phyloP scores from a whole-genome alignment of 768 basidiomycete species.

The Fomitopsis pulvina region DNA sequence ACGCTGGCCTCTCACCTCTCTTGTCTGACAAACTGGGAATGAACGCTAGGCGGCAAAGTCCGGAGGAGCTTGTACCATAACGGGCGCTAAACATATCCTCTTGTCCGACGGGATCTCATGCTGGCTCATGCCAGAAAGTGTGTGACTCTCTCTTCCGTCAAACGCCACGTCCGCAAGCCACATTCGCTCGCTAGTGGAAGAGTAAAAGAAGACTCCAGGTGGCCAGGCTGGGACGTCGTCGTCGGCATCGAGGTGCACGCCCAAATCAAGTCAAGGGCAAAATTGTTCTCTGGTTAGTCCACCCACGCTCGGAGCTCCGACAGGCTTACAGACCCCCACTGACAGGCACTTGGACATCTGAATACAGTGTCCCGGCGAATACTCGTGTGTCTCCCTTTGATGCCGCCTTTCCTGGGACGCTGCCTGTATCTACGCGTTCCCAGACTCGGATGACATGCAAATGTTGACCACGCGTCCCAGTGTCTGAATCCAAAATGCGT shows the following conservation, averaged over 20 bases:
- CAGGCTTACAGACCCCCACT: too few species aligned
- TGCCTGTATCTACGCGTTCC: conserved; percentile 57
- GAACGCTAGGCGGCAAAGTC: not conserved
- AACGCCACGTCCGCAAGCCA: conserved; percentile 5
- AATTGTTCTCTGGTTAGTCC: conserved; percentile 76
- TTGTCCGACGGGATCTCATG: conserved; percentile 7
- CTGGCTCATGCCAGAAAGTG: conserved; percentile 13
- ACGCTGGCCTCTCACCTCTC: not conserved
- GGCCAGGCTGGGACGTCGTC: conserved; percentile 86
- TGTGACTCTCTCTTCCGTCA: not conserved
- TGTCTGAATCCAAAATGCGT: conserved; percentile 64
- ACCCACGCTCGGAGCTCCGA: conserved; percentile 2
- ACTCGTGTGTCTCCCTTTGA: conserved; percentile 72
- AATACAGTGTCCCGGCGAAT: conserved; percentile 54
- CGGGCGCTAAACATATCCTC: not conserved
- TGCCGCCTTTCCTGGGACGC: conserved; percentile 87
- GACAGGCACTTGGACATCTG: conserved; percentile 37
- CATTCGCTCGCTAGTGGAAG: conserved; percentile 7
- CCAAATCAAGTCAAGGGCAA: conserved; percentile 80
- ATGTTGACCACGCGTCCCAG: conserved; percentile 25
- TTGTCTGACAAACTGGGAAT: conserved; percentile 6
- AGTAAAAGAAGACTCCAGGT: conserved; percentile 31
- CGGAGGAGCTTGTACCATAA: not conserved
- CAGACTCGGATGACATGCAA: not conserved
- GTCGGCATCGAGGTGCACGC: conserved; percentile 96